Evolutionary conservation across 2,329 filamentous ascomycete species (phyloP).

Genomic region (Aspergillus tubingensis): DNA sequence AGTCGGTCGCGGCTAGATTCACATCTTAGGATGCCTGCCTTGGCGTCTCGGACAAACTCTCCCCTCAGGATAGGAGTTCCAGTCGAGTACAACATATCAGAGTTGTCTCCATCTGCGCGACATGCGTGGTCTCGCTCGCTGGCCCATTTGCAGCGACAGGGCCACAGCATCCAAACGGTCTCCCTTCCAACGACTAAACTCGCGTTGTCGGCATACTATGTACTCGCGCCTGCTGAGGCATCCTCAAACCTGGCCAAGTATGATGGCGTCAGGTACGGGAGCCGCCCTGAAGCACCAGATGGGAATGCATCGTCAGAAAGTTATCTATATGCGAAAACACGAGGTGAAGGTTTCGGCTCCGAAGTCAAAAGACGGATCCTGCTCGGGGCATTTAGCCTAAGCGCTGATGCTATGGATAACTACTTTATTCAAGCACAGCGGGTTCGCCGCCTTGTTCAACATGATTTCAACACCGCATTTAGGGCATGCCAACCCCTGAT

Average conservation of each 20-base stretch:
- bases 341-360: slow-evolving; percentile 73
- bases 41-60: slow-evolving; percentile 25
- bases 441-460: slow-evolving; percentile 77
- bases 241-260: slow-evolving; percentile 96
- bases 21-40: slow-evolving; percentile 43
- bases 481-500: slow-evolving; percentile 66
- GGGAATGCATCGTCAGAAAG: slow-evolving; percentile 55
- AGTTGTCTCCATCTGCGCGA: slow-evolving; percentile 71
- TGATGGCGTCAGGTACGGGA: slow-evolving; percentile 91
- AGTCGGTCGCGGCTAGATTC: slow-evolving; percentile 55
- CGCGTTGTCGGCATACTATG: slow-evolving; percentile 90
- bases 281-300: slow-evolving; percentile 53
- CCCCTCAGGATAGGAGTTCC: slow-evolving; percentile 60
- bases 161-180: slow-evolving; percentile 72
- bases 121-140: slow-evolving; percentile 69
- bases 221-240: slow-evolving; percentile 91
- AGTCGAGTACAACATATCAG: slow-evolving; percentile 82
- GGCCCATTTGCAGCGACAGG: slow-evolving; percentile 60
- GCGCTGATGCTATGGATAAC: slow-evolving; percentile 88
- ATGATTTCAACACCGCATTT: slow-evolving; percentile 84
- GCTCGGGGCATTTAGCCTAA: slow-evolving; percentile 85
- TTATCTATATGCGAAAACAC: slow-evolving; percentile 71
- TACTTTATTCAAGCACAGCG: slow-evolving; percentile 95
- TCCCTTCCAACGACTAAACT: slow-evolving; percentile 80
- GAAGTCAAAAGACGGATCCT: slow-evolving; percentile 88